Evolutionary conservation across 2,329 filamentous ascomycete species (phyloP).

Genomic region (Ceratocystis colombiana): DNA sequence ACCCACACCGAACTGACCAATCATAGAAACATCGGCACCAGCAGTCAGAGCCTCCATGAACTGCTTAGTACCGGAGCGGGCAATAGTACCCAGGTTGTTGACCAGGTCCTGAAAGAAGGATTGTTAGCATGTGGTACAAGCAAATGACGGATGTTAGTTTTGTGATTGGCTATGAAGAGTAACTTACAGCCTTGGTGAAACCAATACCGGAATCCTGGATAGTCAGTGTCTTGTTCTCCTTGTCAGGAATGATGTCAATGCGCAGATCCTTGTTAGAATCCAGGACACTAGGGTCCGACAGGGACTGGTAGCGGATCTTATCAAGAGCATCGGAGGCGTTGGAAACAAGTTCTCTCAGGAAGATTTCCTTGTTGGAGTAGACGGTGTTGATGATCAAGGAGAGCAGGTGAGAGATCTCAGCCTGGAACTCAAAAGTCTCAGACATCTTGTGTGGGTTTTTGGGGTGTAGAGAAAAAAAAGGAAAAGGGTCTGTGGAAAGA

Average conservation of each 20-base stretch:
- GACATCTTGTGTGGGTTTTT: slow-evolving; percentile 26
- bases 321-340: slow-evolving; percentile 98
- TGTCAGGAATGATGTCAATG: slow-evolving; percentile 97
- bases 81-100: slow-evolving; percentile 99
- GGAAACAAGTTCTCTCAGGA: slow-evolving; percentile 95
- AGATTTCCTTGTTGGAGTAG: slow-evolving; percentile 99
- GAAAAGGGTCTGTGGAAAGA: slow-evolving; percentile 17
- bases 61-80: slow-evolving; percentile 98
- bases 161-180: slow-evolving; percentile 15
- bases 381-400: slow-evolving; percentile 99
- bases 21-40: slow-evolving; percentile 99
- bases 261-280: slow-evolving; percentile 96
- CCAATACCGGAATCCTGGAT: slow-evolving; percentile 98
- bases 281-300: slow-evolving; percentile 95
- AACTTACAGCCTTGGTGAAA: slow-evolving; percentile 98
- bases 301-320: slow-evolving; percentile 98
- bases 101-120: slow-evolving; percentile 63
- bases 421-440: slow-evolving; percentile 99
- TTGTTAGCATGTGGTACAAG: slow-evolving; percentile 35
- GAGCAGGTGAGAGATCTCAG: slow-evolving; percentile 99
- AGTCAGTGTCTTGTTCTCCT: slow-evolving; percentile 94
- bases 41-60: slow-evolving; percentile 99
- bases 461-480: slow-evolving; percentile 15
- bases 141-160: not conserved
- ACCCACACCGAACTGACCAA: slow-evolving; percentile 99